A percentile compares a stretch with the other conserved stretches of the same genome.
These are phyloP conservation scores for Chamaecyparis obtusa DNA, from an alignment of 75 land plant genomes.

Conservation along the genomic window DNA sequence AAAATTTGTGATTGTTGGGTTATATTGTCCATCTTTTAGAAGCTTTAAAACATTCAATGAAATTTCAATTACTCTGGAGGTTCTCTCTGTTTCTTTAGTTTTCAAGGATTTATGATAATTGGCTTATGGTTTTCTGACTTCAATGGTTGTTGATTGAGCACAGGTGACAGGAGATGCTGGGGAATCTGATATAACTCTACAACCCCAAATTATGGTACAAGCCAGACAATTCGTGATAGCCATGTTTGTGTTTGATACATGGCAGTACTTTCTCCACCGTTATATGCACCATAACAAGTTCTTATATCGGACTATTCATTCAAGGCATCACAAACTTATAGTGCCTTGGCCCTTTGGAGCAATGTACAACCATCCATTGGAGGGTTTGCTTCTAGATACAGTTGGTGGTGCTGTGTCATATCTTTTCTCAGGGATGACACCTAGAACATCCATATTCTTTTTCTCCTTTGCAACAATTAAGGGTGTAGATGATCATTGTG, in stretches of 20 bases:
- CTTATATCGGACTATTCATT: conserved; percentile 37
- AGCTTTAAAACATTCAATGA: background rate
- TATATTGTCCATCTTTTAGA: background rate
- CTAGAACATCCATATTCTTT: conserved; percentile 68
- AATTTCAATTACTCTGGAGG: background rate
- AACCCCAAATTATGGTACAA: conserved; percentile 13
- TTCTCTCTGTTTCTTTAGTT: background rate
- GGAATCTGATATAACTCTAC: conserved; percentile 3
- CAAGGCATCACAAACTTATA: conserved; percentile 72
- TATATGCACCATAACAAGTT: conserved; percentile 29
- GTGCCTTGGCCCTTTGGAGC: conserved; percentile 86
- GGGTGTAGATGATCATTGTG: conserved; percentile 80
- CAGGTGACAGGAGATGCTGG: conserved; percentile 27
- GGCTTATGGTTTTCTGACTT: background rate
- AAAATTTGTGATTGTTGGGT: background rate
- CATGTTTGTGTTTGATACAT: conserved; percentile 72
- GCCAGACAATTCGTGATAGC: conserved; percentile 29
- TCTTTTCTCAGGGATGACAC: conserved; percentile 77
- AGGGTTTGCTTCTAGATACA: conserved; percentile 81
- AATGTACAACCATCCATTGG: conserved; percentile 81
- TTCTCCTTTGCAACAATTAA: conserved; percentile 84
- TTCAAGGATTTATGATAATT: background rate
- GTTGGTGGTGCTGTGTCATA: conserved; percentile 83
- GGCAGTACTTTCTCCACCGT: conserved; percentile 79
- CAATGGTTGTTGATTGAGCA: background rate